These are phyloP conservation scores for Colletotrichum ledebouriae DNA, from an alignment of 2,329 filamentous ascomycete genomes.

Conservation along the genomic window DNA sequence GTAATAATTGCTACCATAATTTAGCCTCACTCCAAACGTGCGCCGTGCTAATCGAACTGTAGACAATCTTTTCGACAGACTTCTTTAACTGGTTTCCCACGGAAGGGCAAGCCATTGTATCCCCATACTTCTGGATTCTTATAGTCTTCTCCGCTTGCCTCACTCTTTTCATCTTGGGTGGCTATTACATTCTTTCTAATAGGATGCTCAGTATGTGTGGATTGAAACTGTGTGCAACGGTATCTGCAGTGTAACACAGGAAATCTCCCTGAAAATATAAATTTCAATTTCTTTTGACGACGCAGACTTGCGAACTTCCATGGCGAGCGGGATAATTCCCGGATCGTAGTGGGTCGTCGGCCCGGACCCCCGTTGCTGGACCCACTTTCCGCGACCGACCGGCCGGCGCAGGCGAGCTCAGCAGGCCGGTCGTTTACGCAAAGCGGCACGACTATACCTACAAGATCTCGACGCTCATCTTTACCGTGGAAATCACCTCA, in stretches of 20 bases:
- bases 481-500: no score
- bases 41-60: neutral
- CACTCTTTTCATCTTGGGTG: neutral
- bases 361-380: neutral
- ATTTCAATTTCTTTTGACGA: no score
- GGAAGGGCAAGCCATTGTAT: constrained; percentile 35
- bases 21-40: no score
- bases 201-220: no score
- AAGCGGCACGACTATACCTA: neutral
- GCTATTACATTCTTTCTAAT: neutral
- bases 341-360: neutral
- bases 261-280: no score
- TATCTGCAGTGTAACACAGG: no score
- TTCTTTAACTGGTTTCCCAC: constrained; percentile 46
- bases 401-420: neutral
- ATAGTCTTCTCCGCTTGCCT: neutral
- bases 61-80: constrained; percentile 47
- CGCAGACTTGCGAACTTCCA: no score
- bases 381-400: neutral
- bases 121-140: constrained; percentile 44
- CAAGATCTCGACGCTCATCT: neutral
- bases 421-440: neutral
- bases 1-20: neutral
- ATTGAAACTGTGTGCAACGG: no score
- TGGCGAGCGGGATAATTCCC: no score